Conservation (phyloP, 345 rosid species). For the Excoecaria cochinchinensis region DNA sequence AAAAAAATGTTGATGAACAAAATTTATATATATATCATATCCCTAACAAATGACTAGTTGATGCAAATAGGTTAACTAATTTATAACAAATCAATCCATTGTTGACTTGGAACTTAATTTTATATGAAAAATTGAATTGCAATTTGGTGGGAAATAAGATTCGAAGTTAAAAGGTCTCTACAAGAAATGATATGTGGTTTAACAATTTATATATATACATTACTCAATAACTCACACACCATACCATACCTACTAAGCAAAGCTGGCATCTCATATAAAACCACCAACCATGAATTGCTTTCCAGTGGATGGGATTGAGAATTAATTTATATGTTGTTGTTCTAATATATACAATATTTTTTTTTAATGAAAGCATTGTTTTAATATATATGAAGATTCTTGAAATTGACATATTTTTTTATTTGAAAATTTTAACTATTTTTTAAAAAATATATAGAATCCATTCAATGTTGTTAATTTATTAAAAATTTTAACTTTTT, state of each 20-base stretch:
- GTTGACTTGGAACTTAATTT: constrained; percentile 2
- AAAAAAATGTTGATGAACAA: too few relatives aligned
- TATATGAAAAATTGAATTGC: background rate
- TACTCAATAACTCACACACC: background rate
- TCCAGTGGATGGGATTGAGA: constrained; percentile 16
- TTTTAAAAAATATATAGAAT: too few relatives aligned
- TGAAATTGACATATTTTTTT: too few relatives aligned
- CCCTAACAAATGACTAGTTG: background rate
- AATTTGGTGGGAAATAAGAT: constrained; percentile 16
- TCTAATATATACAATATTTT: background rate
- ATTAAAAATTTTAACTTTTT: too few relatives aligned
- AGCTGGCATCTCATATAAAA: constrained; percentile 26
- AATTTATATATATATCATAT: background rate
- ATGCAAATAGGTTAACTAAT: background rate
- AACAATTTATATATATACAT: background rate
- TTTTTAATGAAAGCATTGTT: too few relatives aligned
- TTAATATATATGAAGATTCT: too few relatives aligned
- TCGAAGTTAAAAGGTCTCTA: background rate
- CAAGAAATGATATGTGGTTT: background rate
- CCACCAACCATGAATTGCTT: constrained; percentile 10
- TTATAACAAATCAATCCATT: background rate
- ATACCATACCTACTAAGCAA: background rate
- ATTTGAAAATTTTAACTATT: too few relatives aligned
- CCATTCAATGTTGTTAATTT: too few relatives aligned
- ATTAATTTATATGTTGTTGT: background rate